Conservation (phyloP, 1,139 yeast species). For the Protomyces lactucae-debilis region DNA sequence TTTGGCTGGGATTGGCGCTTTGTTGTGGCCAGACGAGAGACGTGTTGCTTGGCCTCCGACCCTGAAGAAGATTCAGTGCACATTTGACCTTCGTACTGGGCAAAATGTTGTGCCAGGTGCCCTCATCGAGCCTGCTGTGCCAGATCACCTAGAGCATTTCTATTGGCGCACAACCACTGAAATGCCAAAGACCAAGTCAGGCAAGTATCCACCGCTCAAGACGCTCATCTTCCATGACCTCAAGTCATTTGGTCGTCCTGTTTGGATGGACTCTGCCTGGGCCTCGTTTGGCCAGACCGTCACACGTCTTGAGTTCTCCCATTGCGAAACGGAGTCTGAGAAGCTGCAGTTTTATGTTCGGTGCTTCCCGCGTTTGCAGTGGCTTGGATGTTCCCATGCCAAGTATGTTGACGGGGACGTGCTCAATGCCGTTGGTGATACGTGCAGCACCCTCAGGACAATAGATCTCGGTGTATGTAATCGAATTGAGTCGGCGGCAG, state of each 20-base stretch:
- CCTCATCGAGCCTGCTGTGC: no score
- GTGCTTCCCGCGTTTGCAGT: no score
- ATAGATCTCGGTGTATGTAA: background rate
- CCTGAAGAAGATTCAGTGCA: no score
- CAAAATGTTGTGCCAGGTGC: no score
- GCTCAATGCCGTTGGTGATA: background rate
- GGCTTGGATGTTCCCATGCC: background rate
- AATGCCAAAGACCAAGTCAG: background rate
- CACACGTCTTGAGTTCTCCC: background rate
- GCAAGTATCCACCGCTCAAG: background rate
- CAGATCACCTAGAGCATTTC: no score
- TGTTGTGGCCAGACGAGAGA: no score
- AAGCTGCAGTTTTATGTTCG: background rate
- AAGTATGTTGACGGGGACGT: background rate
- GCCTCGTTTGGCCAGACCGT: background rate
- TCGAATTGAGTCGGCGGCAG: background rate
- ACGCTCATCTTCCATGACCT: background rate
- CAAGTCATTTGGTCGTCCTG: background rate
- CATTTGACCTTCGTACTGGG: no score
- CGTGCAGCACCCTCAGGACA: background rate
- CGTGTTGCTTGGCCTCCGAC: no score
- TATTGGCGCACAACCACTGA: background rate
- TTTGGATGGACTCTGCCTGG: background rate
- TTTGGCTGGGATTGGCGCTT: no score
- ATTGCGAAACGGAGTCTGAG: background rate